Evolutionary conservation across 305 asterid species (phyloP), one percentile per base, ranked within the genome.

Genomic region (Salvia sclarea): DNA sequence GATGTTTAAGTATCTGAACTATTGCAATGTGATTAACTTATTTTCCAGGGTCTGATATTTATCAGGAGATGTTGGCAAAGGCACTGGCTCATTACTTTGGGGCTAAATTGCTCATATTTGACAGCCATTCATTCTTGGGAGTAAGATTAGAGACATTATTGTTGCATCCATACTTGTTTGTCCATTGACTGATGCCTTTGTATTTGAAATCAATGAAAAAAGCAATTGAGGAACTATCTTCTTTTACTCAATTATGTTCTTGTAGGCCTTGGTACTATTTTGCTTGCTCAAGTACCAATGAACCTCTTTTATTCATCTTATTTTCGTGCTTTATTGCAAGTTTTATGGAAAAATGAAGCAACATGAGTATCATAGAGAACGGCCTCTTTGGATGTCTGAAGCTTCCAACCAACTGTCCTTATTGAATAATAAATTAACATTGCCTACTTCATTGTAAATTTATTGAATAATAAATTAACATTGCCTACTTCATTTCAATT

Each of bases 11-110:
- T 17, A 66, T 66, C 21, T 71, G 8, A 41, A 56, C 53, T 20
- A 40, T 40, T 58, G 45, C 49, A 18, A 50, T 61, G 49, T 69
- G 68, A 75, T 71, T 59, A 9, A 52, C 71, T 53, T 72, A 57
- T 73, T 40, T 79, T 84, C 65, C 87, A 91, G 97, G 97, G 69
- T 91, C 97, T 35, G 93, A 91, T 72, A 86, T 86, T 52, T 91
- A 91, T 78, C 97, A 91, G 79, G 97, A 91, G 84, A 86, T 86
- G 97, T 72, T 91, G 88, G 90, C 83, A 10, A 91, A 81, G 88
- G 96, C 93, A 37, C 90, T 91, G 70, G 95, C 97, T 76, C 95
- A 81, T 25, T 84, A 82, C 68, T 91, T 78, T 79, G 97, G 91
- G 69, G 96, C 97, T 45, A 88, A 87, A 76, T 70, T 91, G 90